phyloP scores from a whole-genome alignment of 352 stramenopile genomes.

The Phytopythium mirpurense region DNA sequence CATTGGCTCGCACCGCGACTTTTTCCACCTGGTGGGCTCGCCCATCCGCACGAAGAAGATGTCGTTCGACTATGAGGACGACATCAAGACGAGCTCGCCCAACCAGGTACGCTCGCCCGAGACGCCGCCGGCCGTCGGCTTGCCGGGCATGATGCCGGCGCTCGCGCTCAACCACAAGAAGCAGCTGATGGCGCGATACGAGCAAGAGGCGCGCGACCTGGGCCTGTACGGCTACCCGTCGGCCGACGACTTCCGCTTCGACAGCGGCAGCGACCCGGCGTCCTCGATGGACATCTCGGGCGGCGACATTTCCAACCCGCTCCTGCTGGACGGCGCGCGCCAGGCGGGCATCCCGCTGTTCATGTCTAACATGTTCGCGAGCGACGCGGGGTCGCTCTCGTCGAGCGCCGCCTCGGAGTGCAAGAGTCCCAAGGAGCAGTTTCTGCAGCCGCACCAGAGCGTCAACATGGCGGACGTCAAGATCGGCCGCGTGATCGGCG shows the following conservation, averaged over 20 bases:
- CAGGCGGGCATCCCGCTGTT: slow-evolving; percentile 61
- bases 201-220: slow-evolving; percentile 19
- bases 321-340: slow-evolving; percentile 47
- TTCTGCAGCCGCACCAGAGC: slow-evolving; percentile 35
- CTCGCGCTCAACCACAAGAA: slow-evolving; percentile 23
- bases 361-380: slow-evolving; percentile 42
- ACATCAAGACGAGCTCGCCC: slow-evolving; percentile 24
- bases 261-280: slow-evolving; percentile 23
- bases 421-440: slow-evolving; percentile 13
- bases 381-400: slow-evolving; percentile 12
- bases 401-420: not conserved
- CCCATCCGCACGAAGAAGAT: slow-evolving; percentile 65
- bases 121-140: slow-evolving; percentile 14
- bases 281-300: slow-evolving; percentile 27
- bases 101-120: slow-evolving; percentile 30
- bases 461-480: slow-evolving; percentile 61
- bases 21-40: slow-evolving; percentile 75
- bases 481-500: slow-evolving; percentile 54
- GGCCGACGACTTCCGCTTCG: slow-evolving; percentile 17
- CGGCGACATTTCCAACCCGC: slow-evolving; percentile 30
- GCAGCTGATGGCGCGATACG: slow-evolving; percentile 16
- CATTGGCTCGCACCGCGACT: slow-evolving; percentile 27
- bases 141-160: slow-evolving; percentile 16
- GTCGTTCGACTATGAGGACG: slow-evolving; percentile 36
- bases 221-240: slow-evolving; percentile 23